Conservation (phyloP, 2,329 filamentous ascomycete species). For the Chalara sp. region DNA sequence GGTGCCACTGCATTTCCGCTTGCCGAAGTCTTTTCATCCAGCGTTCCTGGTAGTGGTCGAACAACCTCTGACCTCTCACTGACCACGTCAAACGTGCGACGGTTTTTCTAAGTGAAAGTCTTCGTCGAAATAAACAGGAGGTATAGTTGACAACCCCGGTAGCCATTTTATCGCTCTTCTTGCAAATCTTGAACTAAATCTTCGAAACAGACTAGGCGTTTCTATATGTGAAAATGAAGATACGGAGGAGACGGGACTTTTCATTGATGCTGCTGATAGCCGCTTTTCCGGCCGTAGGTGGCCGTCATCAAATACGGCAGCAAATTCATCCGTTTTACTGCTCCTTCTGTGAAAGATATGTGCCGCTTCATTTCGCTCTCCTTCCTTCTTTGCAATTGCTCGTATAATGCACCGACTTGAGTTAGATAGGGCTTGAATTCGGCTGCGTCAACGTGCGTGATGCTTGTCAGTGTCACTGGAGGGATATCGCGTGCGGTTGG, state of each 20-base stretch:
- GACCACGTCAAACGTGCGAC: constrained; percentile 89
- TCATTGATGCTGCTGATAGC: constrained; percentile 27
- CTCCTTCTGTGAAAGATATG: constrained; percentile 24
- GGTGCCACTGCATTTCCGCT: constrained; percentile 56
- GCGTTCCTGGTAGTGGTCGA: constrained; percentile 42
- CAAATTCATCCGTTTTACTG: constrained; percentile 31
- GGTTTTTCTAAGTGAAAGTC: constrained; percentile 95
- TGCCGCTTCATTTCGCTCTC: constrained; percentile 60
- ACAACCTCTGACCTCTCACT: constrained; percentile 96
- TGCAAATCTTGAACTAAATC: constrained; percentile 41
- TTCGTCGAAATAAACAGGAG: constrained; percentile 88
- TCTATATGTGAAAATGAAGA: constrained; percentile 31
- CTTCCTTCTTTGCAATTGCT: constrained; percentile 79
- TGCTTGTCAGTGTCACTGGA: constrained; percentile 84
- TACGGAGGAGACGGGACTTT: constrained; percentile 34
- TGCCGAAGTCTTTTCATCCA: constrained; percentile 42
- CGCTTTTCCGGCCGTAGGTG: constrained; percentile 19
- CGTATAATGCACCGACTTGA: constrained; percentile 81
- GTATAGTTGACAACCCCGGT: constrained; percentile 88
- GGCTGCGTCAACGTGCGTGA: constrained; percentile 70
- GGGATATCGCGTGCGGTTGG: constrained; percentile 88
- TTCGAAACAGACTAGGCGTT: constrained; percentile 28
- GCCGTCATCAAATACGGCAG: constrained; percentile 30
- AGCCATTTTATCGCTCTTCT: constrained; percentile 63
- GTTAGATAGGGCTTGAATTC: constrained; percentile 80